Percentiles rank a stretch among this genome's conserved stretches.
These are phyloP conservation scores for Neocucurbitaria cava DNA, from an alignment of 2,329 filamentous ascomycete species.

Conservation along the genomic window DNA sequence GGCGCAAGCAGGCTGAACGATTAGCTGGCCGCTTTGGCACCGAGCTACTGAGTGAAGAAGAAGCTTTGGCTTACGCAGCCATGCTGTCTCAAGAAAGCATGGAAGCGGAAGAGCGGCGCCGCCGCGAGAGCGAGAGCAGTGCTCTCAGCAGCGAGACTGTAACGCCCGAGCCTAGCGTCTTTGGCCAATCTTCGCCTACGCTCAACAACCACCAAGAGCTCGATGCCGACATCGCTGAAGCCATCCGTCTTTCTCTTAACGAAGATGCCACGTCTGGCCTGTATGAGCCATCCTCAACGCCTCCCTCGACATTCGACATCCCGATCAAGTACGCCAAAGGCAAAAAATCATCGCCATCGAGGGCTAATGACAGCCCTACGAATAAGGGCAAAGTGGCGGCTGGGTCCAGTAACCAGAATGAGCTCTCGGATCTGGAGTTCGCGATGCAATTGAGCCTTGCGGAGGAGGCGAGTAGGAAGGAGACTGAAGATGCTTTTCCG, in stretches of 20 bases:
- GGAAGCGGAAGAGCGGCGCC: slow-evolving; percentile 56
- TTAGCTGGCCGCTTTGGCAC: slow-evolving; percentile 84
- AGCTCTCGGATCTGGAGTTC: slow-evolving; percentile 66
- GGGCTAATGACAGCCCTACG: slow-evolving; percentile 31
- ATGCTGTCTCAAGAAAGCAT: slow-evolving; percentile 67
- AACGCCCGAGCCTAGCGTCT: slow-evolving; percentile 45
- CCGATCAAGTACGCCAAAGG: slow-evolving; percentile 55
- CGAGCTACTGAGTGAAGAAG: slow-evolving; percentile 71
- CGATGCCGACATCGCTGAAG: slow-evolving; percentile 67
- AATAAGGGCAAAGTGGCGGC: slow-evolving; percentile 37
- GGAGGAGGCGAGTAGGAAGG: slow-evolving; percentile 61
- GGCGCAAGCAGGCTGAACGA: slow-evolving; percentile 71
- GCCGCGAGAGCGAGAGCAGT: slow-evolving; percentile 53
- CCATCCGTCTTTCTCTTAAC: slow-evolving; percentile 62
- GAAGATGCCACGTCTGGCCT: slow-evolving; percentile 22
- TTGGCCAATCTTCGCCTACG: slow-evolving; percentile 35
- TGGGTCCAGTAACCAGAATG: slow-evolving; percentile 49
- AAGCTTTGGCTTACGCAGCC: slow-evolving; percentile 68
- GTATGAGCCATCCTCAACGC: slow-evolving; percentile 13
- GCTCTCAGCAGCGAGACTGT: slow-evolving; percentile 46
- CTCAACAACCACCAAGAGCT: slow-evolving; percentile 55
- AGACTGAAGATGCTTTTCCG: slow-evolving; percentile 36
- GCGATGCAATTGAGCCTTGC: slow-evolving; percentile 68
- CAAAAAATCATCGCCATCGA: slow-evolving; percentile 35
- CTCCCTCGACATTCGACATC: slow-evolving; percentile 48